Evolutionary conservation across 1,284 basidiomycete genomes (phyloP).

Genomic region (Cystobasidium sp.): DNA sequence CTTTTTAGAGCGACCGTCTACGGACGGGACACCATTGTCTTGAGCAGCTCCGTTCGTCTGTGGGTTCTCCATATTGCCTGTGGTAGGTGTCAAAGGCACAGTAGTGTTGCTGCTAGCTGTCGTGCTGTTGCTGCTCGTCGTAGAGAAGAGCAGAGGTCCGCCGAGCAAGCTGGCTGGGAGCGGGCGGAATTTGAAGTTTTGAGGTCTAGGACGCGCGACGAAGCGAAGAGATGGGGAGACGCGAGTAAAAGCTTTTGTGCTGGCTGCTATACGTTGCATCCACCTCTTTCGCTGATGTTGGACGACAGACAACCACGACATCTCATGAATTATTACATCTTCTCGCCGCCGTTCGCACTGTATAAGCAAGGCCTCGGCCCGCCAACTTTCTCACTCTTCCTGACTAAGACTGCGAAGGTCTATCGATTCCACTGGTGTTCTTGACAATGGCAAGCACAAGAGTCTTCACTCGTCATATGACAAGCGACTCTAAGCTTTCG

Average conservation of each 20-base stretch:
- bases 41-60: background rate
- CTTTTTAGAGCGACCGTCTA: slow-evolving; percentile 59
- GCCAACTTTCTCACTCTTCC: no score
- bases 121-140: background rate
- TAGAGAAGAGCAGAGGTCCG: slow-evolving; percentile 14
- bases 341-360: no score
- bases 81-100: background rate
- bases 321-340: background rate
- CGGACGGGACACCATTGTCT: slow-evolving; percentile 19
- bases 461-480: no score
- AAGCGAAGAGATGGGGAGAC: background rate
- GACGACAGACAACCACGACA: background rate
- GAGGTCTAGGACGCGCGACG: background rate
- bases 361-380: no score
- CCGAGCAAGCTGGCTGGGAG: slow-evolving; percentile 24
- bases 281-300: background rate
- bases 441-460: no score
- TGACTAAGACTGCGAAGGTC: no score
- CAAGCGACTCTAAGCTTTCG: background rate
- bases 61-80: background rate
- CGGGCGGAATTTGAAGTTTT: slow-evolving; percentile 6
- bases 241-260: background rate
- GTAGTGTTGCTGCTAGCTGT: slow-evolving; percentile 6
- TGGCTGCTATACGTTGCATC: slow-evolving; percentile 7
- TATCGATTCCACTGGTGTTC: no score